Base-by-base conservation (phyloP, 139 green algal species). In the Asterochloris erici region DNA sequence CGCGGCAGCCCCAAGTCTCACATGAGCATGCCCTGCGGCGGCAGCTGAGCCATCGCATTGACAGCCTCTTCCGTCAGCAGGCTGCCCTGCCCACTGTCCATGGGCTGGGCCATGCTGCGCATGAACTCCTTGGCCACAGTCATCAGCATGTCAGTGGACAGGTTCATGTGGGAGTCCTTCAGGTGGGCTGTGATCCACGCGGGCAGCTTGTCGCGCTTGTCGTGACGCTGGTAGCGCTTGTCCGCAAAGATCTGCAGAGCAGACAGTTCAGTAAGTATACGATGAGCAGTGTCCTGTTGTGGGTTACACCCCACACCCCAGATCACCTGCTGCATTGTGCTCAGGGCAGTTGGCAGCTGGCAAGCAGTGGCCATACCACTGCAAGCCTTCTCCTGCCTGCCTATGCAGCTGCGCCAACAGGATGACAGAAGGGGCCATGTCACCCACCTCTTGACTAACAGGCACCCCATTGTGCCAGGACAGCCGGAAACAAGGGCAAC, bases 121-220 rank as follows among this genome's bases (percentile, higher is more conserved):
- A 98, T 98, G 90, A 98, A 98, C 78, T 97, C 92, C 1, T 93
- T 87, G 14, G 96, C 91, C 0, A 99, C 94, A 71, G 93, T 89
- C 63, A 98, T 47, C 83, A 98, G 88, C 96, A 98, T 98, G 89
- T 98, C 96, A 14, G 96, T 98, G 77, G 91, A 94, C 60, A 99
- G 91, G 88, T 99, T 98, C 63, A 99, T 86, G 90, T 99, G 95
- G 0, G 93, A 89, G 81, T 98, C 95, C 81, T 92, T 91, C 26
- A 99, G 86, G 78, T 98, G 90, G 12, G 86, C 85, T 0, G 94
- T 95, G 84, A 99, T 99, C 97, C 97, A 99, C 19, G 75, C 81
- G 0, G 95, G 95, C 86, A 98, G 87, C 89, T 98, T 98, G 90
- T 96, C 93, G 16, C 96, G 90, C 92, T 99, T 99, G 90, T 99